Conservation (phyloP, 305 asterid species). For the Striga hermonthica region DNA sequence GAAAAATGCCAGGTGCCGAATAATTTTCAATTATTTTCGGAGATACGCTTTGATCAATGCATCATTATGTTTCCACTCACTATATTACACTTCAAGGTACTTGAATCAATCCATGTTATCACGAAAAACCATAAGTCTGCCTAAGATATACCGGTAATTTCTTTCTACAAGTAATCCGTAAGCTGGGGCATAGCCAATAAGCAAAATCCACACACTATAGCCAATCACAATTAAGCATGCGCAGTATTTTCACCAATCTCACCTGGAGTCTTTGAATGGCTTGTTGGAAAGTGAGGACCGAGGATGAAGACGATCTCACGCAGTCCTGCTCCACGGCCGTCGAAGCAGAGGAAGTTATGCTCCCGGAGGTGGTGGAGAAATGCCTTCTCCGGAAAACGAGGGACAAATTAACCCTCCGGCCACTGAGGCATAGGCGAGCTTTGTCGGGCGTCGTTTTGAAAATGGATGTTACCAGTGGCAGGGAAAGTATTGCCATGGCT, state of each 20-base stretch:
- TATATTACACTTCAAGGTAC: conserved; percentile 6
- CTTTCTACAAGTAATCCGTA: neutral
- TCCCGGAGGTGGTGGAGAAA: conserved; percentile 38
- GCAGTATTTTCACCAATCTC: neutral
- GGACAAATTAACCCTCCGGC: conserved; percentile 33
- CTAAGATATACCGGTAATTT: neutral
- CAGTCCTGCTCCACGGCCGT: conserved; percentile 34
- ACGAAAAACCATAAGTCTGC: neutral
- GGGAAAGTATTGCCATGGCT: conserved; percentile 60
- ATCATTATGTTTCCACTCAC: conserved; percentile 5
- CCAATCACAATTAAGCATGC: neutral
- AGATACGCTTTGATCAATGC: neutral
- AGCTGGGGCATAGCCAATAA: neutral
- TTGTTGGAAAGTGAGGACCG: conserved; percentile 75
- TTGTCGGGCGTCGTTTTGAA: conserved; percentile 41
- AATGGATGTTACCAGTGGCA: conserved; percentile 62
- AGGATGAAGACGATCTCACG: conserved; percentile 27
- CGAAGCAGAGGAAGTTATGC: conserved; percentile 41
- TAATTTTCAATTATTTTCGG: neutral
- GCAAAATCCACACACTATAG: neutral
- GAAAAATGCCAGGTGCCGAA: neutral
- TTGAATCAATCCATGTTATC: neutral
- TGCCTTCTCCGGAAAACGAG: conserved; percentile 35
- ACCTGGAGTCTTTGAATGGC: conserved; percentile 98
- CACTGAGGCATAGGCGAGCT: conserved; percentile 35